A percentile compares a stretch with the other conserved stretches of the same genome.
These are phyloP conservation scores for Grosmannia huntii DNA, from an alignment of 2,329 filamentous ascomycete genomes.

Conservation along the genomic window DNA sequence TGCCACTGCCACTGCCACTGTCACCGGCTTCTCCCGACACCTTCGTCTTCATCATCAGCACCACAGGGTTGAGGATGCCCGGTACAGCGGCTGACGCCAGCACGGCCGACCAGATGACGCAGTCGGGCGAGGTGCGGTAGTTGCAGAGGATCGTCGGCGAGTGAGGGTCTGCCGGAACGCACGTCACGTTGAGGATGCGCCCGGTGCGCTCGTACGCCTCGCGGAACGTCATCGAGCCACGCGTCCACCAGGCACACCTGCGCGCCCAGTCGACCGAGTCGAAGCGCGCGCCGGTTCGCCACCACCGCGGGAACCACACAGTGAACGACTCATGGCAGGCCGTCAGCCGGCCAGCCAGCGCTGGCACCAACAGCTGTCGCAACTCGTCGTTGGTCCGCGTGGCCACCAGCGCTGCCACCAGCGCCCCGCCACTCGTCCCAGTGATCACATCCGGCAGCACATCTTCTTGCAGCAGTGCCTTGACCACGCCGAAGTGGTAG, in stretches of 20 bases:
- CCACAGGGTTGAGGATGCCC: constrained; percentile 87
- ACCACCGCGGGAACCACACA: constrained; percentile 76
- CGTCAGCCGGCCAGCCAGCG: constrained; percentile 71
- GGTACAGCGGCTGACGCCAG: constrained; percentile 91
- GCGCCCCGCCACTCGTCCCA: constrained; percentile 84
- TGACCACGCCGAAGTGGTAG: constrained; percentile 89
- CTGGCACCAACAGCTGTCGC: constrained; percentile 70
- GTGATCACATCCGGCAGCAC: constrained; percentile 89
- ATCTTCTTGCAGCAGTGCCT: constrained; percentile 74
- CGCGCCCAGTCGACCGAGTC: constrained; percentile 87
- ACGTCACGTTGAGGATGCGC: constrained; percentile 88
- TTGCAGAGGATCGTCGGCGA: constrained; percentile 87
- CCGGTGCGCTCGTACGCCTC: constrained; percentile 93
- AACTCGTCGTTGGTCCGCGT: constrained; percentile 89
- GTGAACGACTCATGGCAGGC: constrained; percentile 69
- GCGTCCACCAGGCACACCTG: constrained; percentile 77
- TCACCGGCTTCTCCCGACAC: neutral
- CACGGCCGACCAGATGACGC: constrained; percentile 96
- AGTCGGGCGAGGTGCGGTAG: constrained; percentile 89
- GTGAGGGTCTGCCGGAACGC: constrained; percentile 90
- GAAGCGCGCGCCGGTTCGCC: constrained; percentile 83
- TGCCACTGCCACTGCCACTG: neutral
- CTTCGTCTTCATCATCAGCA: constrained; percentile 77
- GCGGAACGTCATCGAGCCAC: constrained; percentile 82
- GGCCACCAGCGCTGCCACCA: constrained; percentile 76